Conservation (phyloP, 495 filamentous ascomycete genomes). For the Penicillium cinerascens region DNA sequence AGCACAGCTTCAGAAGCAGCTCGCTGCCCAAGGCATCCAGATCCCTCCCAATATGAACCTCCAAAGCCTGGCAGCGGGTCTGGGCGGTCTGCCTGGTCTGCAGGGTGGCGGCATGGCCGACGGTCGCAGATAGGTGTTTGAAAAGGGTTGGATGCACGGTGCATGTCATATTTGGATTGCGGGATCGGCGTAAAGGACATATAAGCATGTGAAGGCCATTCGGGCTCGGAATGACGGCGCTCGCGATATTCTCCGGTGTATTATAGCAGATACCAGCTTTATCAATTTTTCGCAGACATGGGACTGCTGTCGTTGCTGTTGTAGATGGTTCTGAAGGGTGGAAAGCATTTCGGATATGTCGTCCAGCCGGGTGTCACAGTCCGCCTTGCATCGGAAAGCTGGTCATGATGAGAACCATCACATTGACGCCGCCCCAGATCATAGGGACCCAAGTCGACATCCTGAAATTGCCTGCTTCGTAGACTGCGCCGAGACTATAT, state of each 20-base stretch:
- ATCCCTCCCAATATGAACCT: slow-evolving; percentile 38
- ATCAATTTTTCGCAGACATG: slow-evolving; percentile 1
- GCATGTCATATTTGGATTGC: slow-evolving; percentile 18
- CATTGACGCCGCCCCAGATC: slow-evolving; percentile 88
- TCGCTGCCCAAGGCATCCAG: slow-evolving; percentile 35
- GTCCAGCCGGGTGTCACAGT: slow-evolving; percentile 49
- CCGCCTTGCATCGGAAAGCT: slow-evolving; percentile 97
- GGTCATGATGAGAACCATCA: slow-evolving; percentile 83
- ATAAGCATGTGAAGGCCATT: slow-evolving; percentile 18
- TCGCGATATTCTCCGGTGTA: slow-evolving; percentile 25
- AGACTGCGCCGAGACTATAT: slow-evolving; percentile 77
- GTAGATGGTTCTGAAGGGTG: background rate
- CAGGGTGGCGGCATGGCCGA: slow-evolving; percentile 34
- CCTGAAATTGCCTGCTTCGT: slow-evolving; percentile 79
- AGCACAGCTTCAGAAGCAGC: slow-evolving; percentile 59
- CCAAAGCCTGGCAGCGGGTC: slow-evolving; percentile 43
- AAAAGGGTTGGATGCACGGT: background rate
- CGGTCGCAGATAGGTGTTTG: slow-evolving; percentile 31
- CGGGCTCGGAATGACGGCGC: slow-evolving; percentile 17
- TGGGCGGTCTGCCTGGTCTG: slow-evolving; percentile 45
- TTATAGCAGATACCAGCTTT: slow-evolving; percentile 14
- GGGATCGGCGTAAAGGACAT: slow-evolving; percentile 24
- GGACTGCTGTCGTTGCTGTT: background rate
- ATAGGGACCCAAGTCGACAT: slow-evolving; percentile 99
- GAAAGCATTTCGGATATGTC: background rate